Evolutionary conservation across 352 stramenopile species (phyloP).

Genomic region (Phytophthora pini): DNA sequence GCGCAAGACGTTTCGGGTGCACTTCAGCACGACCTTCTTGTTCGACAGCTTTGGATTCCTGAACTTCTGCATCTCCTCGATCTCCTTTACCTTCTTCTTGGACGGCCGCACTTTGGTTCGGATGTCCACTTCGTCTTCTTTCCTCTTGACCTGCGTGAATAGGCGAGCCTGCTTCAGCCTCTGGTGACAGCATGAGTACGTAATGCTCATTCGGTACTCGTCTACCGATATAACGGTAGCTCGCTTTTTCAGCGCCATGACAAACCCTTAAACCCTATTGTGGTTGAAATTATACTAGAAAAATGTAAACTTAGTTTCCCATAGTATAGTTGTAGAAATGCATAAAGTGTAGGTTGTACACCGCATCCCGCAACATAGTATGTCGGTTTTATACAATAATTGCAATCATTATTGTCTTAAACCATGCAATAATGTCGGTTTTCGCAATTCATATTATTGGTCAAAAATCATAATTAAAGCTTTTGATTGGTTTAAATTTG

Average conservation of each 20-base stretch:
- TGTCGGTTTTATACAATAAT: too few relatives aligned
- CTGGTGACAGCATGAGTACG: constrained; percentile 18
- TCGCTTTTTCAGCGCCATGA: constrained; percentile 12
- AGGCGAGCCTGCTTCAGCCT: constrained; percentile 1
- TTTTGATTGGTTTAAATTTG: too few relatives aligned
- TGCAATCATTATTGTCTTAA: too few relatives aligned
- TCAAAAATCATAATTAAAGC: too few relatives aligned
- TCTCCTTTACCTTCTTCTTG: constrained; percentile 12
- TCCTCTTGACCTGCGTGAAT: not conserved
- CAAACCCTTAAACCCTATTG: too few relatives aligned
- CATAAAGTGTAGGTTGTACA: too few relatives aligned
- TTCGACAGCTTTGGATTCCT: constrained; percentile 3
- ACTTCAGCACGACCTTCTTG: constrained; percentile 20
- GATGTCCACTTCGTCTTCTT: not conserved
- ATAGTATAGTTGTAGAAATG: too few relatives aligned
- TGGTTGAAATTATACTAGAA: too few relatives aligned
- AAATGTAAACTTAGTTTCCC: too few relatives aligned
- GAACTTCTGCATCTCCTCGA: constrained; percentile 5
- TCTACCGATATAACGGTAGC: constrained; percentile 17
- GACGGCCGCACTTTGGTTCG: not conserved
- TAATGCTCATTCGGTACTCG: constrained; percentile 21
- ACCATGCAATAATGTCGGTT: too few relatives aligned
- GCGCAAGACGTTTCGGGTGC: constrained; percentile 20
- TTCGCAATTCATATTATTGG: too few relatives aligned
- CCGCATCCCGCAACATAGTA: too few relatives aligned